phyloP scores from a whole-genome alignment of 768 basidiomycete species.

The Amanita rimosa region DNA sequence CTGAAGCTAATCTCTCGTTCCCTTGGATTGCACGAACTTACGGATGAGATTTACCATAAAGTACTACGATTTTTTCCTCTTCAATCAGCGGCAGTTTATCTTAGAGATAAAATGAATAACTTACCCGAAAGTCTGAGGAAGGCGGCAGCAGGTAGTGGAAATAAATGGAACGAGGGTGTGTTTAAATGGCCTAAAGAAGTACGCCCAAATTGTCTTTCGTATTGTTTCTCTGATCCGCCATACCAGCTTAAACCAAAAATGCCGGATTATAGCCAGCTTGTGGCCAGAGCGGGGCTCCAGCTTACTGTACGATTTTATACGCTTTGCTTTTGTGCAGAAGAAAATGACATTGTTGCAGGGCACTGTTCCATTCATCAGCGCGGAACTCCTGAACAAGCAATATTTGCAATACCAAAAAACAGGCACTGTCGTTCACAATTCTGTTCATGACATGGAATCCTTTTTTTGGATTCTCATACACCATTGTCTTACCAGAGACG shows the following conservation, averaged over 20 bases:
- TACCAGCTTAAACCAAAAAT: not conserved
- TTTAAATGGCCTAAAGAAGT: not conserved
- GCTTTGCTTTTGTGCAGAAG: not conserved
- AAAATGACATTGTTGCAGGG: not conserved
- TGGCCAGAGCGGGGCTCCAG: too few species aligned
- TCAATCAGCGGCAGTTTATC: too few species aligned
- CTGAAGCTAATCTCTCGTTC: too few species aligned
- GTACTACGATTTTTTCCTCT: too few species aligned
- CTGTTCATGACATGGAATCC: conserved; percentile 13
- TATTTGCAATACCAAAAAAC: not conserved
- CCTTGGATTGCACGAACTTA: too few species aligned
- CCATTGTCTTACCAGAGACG: conserved; percentile 10
- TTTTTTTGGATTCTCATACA: conserved; percentile 13
- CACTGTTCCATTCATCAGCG: not conserved
- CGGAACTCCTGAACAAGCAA: not conserved
- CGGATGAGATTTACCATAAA: too few species aligned
- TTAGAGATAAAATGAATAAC: too few species aligned
- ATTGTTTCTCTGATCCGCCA: too few species aligned
- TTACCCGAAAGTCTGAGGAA: too few species aligned
- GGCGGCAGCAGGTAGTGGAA: too few species aligned
- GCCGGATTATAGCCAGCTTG: too few species aligned
- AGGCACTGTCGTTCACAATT: not conserved
- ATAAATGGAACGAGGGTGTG: not conserved
- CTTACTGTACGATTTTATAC: not conserved
- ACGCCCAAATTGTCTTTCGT: too few species aligned